Evolutionary conservation across 2,329 filamentous ascomycete species (phyloP), one percentile per base, ranked within the genome.

Genomic region (Epichloe brachyelytri): DNA sequence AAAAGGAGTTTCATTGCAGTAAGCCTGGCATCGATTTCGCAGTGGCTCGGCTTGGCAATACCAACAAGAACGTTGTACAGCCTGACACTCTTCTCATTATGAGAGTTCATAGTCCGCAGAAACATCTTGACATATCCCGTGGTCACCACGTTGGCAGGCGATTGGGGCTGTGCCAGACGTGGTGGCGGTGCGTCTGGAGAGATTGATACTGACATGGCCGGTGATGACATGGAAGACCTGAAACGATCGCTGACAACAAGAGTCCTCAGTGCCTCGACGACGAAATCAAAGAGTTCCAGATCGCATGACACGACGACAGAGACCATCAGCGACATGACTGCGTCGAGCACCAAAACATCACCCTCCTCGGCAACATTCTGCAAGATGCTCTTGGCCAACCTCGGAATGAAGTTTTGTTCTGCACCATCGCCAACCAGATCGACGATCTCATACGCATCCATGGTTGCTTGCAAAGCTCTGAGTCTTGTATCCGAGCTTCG

Each of bases 41-140:
- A 80, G 34, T 74, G 70, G 30, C 72, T 73, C 15, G 77, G 77
- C 56, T 75, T 76, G 5, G 77, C 80, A 57, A 89, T 80, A 49
- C 74, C 72, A 41, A 90, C 68, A 5, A 91, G 67, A 8, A 78
- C 71, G 46, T 80, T 73, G 58, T 82, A 89, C 0, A 83, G 68
- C 46, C 73, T 74, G 20, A 76, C 70, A 12, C 83, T 79, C 65
- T 90, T 91, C 14, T 66, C 66, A 7, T 78, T 77, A 50, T 86
- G 81, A 33, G 69, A 71, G 56, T 83, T 82, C 69, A 94, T 79
- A 12, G 80, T 80, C 48, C 80, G 77, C 56, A 90, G 78, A 64
- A 95, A 95, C 48, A 94, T 82, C 55, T 78, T 79, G 41, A 88
- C 81, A 52, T 88, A 80, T 2, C 83, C 85, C 51, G 76, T 79